These are phyloP conservation scores for Phytophthora ramorum DNA, from an alignment of 352 stramenopile species.

Conservation along the genomic window DNA sequence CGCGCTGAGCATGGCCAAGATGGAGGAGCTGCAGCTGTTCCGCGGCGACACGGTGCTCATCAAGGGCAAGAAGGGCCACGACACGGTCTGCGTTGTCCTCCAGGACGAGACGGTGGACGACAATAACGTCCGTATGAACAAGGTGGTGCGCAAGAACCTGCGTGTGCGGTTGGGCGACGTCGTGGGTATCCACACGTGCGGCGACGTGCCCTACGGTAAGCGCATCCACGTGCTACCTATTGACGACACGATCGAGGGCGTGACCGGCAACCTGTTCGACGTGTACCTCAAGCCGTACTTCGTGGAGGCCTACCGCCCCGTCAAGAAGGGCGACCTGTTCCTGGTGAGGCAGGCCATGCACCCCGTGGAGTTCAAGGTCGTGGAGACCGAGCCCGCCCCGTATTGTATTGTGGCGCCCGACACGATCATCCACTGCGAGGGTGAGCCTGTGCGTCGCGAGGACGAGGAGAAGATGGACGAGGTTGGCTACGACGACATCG, in stretches of 20 bases:
- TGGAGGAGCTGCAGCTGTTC: slow-evolving; percentile 99
- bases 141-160: slow-evolving; percentile 99
- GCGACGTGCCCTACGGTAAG: slow-evolving; percentile 98
- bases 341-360: slow-evolving; percentile 99
- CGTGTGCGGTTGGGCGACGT: slow-evolving; percentile 98
- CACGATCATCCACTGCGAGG: slow-evolving; percentile 99
- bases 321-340: slow-evolving; percentile 99
- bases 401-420: slow-evolving; percentile 99
- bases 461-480: slow-evolving; percentile 99
- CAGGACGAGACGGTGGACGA: slow-evolving; percentile 98
- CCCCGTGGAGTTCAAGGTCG: slow-evolving; percentile 99
- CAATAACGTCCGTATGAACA: slow-evolving; percentile 99
- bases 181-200: slow-evolving; percentile 96
- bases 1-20: slow-evolving; percentile 92
- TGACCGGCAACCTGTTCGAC: slow-evolving; percentile 99
- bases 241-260: slow-evolving; percentile 99
- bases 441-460: slow-evolving; percentile 98
- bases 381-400: slow-evolving; percentile 97
- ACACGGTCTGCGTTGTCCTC: slow-evolving; percentile 98
- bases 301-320: slow-evolving; percentile 98
- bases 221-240: slow-evolving; percentile 98
- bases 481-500: slow-evolving; percentile 99
- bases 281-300: slow-evolving; percentile 99
- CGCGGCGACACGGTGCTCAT: slow-evolving; percentile 99
- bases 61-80: slow-evolving; percentile 99